These are phyloP conservation scores for Alternaria tenuissima DNA, from an alignment of 2,329 filamentous ascomycete species.

Conservation along the genomic window DNA sequence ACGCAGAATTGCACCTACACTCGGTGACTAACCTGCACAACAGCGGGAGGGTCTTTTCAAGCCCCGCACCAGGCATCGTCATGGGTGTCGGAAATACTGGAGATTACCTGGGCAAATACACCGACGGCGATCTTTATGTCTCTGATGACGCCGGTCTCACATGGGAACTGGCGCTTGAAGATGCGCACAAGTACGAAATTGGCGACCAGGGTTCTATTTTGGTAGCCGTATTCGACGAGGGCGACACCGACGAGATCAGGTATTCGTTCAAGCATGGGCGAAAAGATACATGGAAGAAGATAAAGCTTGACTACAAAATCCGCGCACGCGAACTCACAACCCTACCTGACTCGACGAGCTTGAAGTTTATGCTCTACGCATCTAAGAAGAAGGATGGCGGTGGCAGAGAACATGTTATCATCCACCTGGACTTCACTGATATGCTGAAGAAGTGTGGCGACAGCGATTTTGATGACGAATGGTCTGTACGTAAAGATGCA, in stretches of 20 bases:
- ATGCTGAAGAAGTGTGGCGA: constrained; percentile 80
- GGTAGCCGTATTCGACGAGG: constrained; percentile 77
- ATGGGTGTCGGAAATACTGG: constrained; percentile 96
- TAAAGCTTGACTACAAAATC: constrained; percentile 75
- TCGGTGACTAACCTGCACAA: constrained; percentile 88
- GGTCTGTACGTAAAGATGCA: constrained; percentile 83
- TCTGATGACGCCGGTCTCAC: constrained; percentile 90
- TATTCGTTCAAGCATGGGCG: constrained; percentile 93
- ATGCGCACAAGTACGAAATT: constrained; percentile 94
- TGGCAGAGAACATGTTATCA: constrained; percentile 67
- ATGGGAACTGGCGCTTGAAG: constrained; percentile 78
- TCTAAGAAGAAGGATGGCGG: constrained; percentile 54
- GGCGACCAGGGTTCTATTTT: constrained; percentile 91
- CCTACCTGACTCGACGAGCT: constrained; percentile 87
- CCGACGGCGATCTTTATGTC: constrained; percentile 81
- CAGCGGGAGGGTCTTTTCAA: constrained; percentile 87
- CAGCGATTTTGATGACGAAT: constrained; percentile 78
- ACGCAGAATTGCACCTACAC: constrained; percentile 81
- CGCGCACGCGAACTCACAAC: constrained; percentile 80
- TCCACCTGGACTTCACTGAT: constrained; percentile 83
- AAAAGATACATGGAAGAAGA: constrained; percentile 71
- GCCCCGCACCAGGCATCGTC: constrained; percentile 87
- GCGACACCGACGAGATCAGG: constrained; percentile 67
- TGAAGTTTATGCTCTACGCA: constrained; percentile 86
- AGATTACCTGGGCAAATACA: constrained; percentile 72